Evolutionary conservation across 2,329 filamentous ascomycete genomes (phyloP).

Genomic region (Ophiocordyceps camponoti-rufipedis): DNA sequence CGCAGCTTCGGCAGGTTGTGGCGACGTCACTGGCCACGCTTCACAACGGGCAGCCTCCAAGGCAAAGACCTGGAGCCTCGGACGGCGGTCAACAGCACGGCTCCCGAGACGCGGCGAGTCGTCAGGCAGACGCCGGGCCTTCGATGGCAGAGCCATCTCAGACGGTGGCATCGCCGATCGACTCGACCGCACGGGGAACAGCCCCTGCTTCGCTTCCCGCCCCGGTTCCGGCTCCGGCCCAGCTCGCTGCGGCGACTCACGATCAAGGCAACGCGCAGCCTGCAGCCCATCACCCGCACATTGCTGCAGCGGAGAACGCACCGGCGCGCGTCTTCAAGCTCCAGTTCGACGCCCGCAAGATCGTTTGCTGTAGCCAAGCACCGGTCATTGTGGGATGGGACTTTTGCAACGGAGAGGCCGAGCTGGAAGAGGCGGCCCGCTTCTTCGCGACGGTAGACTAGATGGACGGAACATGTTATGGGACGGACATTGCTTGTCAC

Average conservation of each 20-base stretch:
- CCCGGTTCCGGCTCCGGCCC: constrained; percentile 3
- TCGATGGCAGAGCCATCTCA: background rate
- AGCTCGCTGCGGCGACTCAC: constrained; percentile 5
- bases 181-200: background rate
- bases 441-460: constrained; percentile 52
- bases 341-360: constrained; percentile 83
- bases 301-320: constrained; percentile 23
- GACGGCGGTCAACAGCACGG: background rate
- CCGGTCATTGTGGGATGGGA: constrained; percentile 93
- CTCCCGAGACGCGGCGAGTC: background rate
- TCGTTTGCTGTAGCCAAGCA: constrained; percentile 89
- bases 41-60: constrained; percentile 23
- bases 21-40: constrained; percentile 24
- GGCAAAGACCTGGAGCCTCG: constrained; percentile 5
- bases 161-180: background rate
- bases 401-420: constrained; percentile 73
- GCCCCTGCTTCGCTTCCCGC: background rate
- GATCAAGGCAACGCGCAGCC: constrained; percentile 2
- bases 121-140: background rate
- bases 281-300: constrained; percentile 24
- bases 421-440: constrained; percentile 57
- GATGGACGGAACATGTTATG: background rate
- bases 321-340: constrained; percentile 70
- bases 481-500: background rate
- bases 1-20: constrained; percentile 31